Conservation (phyloP, 148 eudicot species). For the Vaccinium vitisidaea region DNA sequence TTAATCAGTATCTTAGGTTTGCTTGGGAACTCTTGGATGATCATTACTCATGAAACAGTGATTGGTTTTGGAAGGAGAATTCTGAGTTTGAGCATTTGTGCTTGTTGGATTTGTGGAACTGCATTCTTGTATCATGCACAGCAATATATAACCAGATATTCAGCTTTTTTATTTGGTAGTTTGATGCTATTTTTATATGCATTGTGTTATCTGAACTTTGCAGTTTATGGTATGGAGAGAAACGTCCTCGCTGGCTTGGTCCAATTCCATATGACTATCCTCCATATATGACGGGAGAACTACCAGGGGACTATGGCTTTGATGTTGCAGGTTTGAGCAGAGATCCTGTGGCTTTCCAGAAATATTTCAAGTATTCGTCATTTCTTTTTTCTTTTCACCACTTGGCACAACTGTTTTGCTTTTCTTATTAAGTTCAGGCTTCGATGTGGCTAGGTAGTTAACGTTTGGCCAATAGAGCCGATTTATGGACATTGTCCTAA, state of each 20-base stretch:
- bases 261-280: constrained; percentile 86
- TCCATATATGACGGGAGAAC: constrained; percentile 67
- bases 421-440: background rate
- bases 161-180: background rate
- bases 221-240: constrained; percentile 90
- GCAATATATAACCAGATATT: background rate
- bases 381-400: background rate
- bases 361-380: constrained; percentile 63
- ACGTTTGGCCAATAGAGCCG: background rate
- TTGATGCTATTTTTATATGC: background rate
- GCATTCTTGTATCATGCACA: background rate
- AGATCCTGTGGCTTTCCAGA: constrained; percentile 71
- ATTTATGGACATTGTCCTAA: background rate
- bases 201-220: constrained; percentile 12
- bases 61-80: background rate
- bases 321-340: constrained; percentile 78
- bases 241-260: constrained; percentile 96
- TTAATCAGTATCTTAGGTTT: background rate
- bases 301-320: constrained; percentile 98
- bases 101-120: background rate
- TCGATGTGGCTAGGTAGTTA: background rate
- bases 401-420: background rate
- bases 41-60: background rate
- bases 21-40: constrained; percentile 2
- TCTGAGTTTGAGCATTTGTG: background rate